phyloP scores from a whole-genome alignment of 139 green algal species.

The Coelastrella sp. region DNA sequence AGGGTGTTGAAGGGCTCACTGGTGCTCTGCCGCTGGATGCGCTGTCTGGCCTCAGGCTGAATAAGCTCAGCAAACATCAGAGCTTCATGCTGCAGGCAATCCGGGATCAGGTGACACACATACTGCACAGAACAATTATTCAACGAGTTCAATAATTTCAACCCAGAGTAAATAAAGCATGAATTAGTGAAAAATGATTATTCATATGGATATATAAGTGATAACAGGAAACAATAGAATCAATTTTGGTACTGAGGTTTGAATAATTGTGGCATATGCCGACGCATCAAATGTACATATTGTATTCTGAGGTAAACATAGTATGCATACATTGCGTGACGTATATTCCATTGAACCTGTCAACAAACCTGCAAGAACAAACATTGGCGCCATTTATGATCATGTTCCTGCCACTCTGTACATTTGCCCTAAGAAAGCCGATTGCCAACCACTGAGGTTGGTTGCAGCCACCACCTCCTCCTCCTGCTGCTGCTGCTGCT shows the following conservation, averaged over 20 bases:
- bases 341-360: no score
- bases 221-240: no score
- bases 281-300: background rate
- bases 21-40: conserved; percentile 38
- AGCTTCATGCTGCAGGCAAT: conserved; percentile 38
- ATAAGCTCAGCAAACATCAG: conserved; percentile 30
- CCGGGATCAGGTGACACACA: background rate
- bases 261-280: background rate
- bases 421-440: background rate
- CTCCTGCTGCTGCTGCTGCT: background rate
- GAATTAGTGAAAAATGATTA: no score
- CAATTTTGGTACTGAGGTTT: no score
- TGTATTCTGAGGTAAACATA: background rate
- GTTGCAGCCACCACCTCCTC: background rate
- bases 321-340: no score
- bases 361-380: no score
- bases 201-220: no score
- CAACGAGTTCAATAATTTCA: background rate
- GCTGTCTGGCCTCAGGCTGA: conserved; percentile 18
- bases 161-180: background rate
- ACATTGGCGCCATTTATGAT: no score
- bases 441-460: background rate
- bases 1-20: background rate
- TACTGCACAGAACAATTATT: background rate
- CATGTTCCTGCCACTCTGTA: background rate